Conservation (phyloP, 164 flowering plant species). For the Echeveria elegans region DNA sequence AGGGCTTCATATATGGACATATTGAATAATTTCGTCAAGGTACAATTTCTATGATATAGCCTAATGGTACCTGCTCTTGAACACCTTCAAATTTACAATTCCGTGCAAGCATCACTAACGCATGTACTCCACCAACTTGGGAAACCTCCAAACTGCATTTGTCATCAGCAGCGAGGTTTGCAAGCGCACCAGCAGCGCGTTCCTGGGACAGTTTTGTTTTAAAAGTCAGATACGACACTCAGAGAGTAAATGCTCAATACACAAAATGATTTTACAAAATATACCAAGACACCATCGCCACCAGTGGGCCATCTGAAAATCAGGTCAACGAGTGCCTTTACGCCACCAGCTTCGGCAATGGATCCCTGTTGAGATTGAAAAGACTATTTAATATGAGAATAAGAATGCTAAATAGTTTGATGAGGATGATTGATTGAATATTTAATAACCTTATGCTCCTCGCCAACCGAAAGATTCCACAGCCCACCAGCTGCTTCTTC, state of each 20-base stretch:
- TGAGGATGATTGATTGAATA: background rate
- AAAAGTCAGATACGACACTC: background rate
- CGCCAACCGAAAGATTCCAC: conserved; percentile 98
- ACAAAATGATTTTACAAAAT: background rate
- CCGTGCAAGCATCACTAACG: conserved; percentile 89
- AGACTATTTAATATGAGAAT: too few relatives aligned
- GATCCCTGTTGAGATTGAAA: conserved; percentile 43
- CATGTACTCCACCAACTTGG: conserved; percentile 87
- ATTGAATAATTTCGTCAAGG: too few relatives aligned
- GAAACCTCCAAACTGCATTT: conserved; percentile 95
- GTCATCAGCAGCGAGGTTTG: conserved; percentile 97
- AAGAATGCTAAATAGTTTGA: background rate
- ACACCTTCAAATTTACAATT: conserved; percentile 91
- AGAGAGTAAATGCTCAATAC: background rate
- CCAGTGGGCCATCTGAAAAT: conserved; percentile 88
- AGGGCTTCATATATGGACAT: too few relatives aligned
- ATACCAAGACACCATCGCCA: conserved; percentile 91
- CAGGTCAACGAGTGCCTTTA: conserved; percentile 88
- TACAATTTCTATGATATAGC: too few relatives aligned
- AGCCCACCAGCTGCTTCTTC: conserved; percentile 99
- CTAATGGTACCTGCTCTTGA: conserved; percentile 99
- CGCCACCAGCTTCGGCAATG: conserved; percentile 94
- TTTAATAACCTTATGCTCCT: conserved; percentile 84
- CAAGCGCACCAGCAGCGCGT: conserved; percentile 98
- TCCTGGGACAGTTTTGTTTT: conserved; percentile 32